Evolutionary conservation across 2,329 filamentous ascomycete genomes (phyloP), one percentile per base, ranked within the genome.

Genomic region (Hirsutella thompsonii): DNA sequence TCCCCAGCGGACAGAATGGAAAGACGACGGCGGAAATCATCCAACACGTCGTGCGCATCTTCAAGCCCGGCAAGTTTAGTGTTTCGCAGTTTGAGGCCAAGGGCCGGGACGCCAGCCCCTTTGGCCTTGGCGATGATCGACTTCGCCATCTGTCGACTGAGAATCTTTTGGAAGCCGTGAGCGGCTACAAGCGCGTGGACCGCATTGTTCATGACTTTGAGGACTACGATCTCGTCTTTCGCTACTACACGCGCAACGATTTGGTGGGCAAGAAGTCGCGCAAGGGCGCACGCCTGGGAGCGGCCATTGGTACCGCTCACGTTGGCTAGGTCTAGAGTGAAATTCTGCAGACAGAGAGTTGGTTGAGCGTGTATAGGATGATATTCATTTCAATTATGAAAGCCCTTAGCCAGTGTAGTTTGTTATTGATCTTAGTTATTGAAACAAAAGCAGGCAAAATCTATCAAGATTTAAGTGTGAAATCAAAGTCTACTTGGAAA

Each of bases 161-260:
- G 59, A 64, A 66, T 20, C 61, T 73, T 11, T 82, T 89, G 67
- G 89, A 96, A 54, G 70, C 71, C 39, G 83, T 98, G 50, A 70
- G 76, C 45, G 92, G 92, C 2, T 98, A 98, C 60, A 77, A 83
- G 45, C 78, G 92, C 18, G 76, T 95, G 40, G 92, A 98, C 60
- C 82, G 89, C 41, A 95, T 98, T 49, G 87, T 98, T 39, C 92
- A 98, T 61, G 89, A 96, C 55, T 81, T 98, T 52, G 90, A 98
- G 56, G 92, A 93, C 40, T 98, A 98, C 57, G 89, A 96, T 60
- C 71, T 98, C 30, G 83, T 98, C 36, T 98, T 98, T 67, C 78
- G 90, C 44, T 95, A 93, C 70, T 98, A 94, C 57, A 89, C 96
- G 68, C 78, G 86, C 44, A 79, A 94, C 50, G 90, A 83, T 53